These are phyloP conservation scores for Sporothrix mexicana DNA, from an alignment of 2,329 filamentous ascomycete species.

Conservation along the genomic window DNA sequence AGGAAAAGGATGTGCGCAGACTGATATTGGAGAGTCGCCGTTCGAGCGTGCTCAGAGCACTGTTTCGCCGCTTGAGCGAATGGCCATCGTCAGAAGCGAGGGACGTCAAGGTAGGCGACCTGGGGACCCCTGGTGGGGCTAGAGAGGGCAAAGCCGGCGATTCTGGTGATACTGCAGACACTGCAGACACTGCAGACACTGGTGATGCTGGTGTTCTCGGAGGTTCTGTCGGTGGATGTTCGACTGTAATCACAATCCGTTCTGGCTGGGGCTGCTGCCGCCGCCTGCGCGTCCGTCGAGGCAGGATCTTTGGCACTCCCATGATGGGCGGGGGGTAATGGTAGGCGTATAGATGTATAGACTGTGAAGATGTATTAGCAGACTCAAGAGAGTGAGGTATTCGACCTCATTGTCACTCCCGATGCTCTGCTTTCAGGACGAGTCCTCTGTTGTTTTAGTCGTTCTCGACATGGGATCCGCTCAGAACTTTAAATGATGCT, in stretches of 20 bases:
- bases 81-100: background rate
- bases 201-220: background rate
- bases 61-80: slow-evolving; percentile 3
- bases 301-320: background rate
- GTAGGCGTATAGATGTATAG: background rate
- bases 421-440: background rate
- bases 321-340: background rate
- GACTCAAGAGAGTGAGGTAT: background rate
- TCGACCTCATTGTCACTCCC: background rate
- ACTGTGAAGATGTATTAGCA: background rate
- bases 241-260: background rate
- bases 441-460: background rate
- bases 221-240: background rate
- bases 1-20: slow-evolving; percentile 2
- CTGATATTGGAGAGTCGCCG: slow-evolving; percentile 4
- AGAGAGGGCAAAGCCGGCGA: too few relatives aligned
- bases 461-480: background rate
- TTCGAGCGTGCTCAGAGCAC: slow-evolving; percentile 4
- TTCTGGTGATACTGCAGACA: too few relatives aligned
- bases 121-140: too few relatives aligned
- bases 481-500: slow-evolving; percentile 3
- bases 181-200: too few relatives aligned
- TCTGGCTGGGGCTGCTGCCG: slow-evolving; percentile 1
- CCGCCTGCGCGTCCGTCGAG: background rate
- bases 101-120: too few relatives aligned